Base-by-base conservation (phyloP, 192 early-diverging fungal species). In the Umbelopsis sp. region DNA sequence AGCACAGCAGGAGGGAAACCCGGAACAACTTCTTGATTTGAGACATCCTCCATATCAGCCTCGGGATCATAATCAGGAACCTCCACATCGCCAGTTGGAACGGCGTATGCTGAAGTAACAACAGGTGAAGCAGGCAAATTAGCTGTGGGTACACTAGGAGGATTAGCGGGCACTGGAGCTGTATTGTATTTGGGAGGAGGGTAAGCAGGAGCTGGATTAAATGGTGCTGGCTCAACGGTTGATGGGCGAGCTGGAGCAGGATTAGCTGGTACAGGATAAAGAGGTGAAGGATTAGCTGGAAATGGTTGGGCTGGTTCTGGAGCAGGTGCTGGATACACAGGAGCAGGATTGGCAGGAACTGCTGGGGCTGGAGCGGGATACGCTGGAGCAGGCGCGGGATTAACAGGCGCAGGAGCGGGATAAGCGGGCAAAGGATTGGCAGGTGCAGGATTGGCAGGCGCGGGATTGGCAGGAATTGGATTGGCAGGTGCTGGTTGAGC, bases 1-100 rank as follows among this genome's bases (percentile, higher is more conserved):
- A 61, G 55, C 12, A 61, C 27, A 35, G 55, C 55, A 61, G 55
- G 15, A 25, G 55, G 55, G 55, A 61, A 61, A 35, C 55, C 55
- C 12, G 55, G 55, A 35, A 61, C 30, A 10, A 61, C 55, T 27
- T 61, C 55, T n/a, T 61, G 15, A 35, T 12, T 30, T 13, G 25
- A 7, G 12, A 10, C 48, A 49, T 49, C 48, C 13, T 46, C 27
- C 16, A 45, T 18, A 13, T 53, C 37, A 69, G 49, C 49, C 13
- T 33, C 68, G 2, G 16, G 30, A 30, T 13, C 47, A 13, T 37
- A 30, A 45, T 27, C 41, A 12, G 49, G 30, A 21, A 30, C 33
- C 44, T 47, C 49, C 0, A 33, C 22, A 44, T 30, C 3, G 27
- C 50, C 50, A 25, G 68, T 23, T 23, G 68, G 22, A 37, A 41